A percentile compares a stretch with the other conserved stretches of the same genome.
phyloP scores from a whole-genome alignment of 2,329 filamentous ascomycete genomes.

The Penicillium sp. region DNA sequence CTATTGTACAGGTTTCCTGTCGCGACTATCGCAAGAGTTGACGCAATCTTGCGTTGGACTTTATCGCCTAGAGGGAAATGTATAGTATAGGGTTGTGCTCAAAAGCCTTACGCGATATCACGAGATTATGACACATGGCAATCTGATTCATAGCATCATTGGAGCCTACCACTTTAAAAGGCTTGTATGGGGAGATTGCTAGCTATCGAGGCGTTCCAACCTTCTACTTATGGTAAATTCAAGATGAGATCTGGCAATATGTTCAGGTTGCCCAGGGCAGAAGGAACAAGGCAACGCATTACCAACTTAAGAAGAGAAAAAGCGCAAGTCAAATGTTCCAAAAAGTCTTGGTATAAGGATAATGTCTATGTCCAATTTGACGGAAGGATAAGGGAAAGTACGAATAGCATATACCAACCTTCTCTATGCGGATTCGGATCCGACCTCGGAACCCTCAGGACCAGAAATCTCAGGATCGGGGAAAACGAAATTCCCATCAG shows the following conservation, averaged over 20 bases:
- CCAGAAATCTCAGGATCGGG: conserved; percentile 7
- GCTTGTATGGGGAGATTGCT: too few species aligned
- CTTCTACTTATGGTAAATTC: too few species aligned
- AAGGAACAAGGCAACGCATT: neutral
- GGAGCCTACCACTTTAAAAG: too few species aligned
- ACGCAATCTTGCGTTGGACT: neutral
- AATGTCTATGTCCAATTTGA: neutral
- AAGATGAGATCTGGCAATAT: too few species aligned
- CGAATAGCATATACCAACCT: neutral
- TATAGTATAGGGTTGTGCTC: neutral
- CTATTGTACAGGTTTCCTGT: conserved; percentile 44
- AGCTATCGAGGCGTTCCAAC: too few species aligned
- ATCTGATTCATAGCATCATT: too few species aligned
- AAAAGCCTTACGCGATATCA: too few species aligned
- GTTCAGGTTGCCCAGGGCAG: too few species aligned
- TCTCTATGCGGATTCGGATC: conserved; percentile 1
- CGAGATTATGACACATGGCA: too few species aligned
- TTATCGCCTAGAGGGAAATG: neutral
- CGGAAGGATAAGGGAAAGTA: neutral
- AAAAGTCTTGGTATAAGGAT: neutral
- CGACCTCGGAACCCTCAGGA: neutral
- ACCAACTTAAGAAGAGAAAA: neutral
- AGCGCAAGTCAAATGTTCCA: neutral
- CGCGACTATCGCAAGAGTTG: conserved; percentile 28
- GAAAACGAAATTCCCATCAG: conserved; percentile 16